Evolutionary conservation across 2,329 filamentous ascomycete species (phyloP), one percentile per base, ranked within the genome.

Genomic region (Cladosporium sp.): DNA sequence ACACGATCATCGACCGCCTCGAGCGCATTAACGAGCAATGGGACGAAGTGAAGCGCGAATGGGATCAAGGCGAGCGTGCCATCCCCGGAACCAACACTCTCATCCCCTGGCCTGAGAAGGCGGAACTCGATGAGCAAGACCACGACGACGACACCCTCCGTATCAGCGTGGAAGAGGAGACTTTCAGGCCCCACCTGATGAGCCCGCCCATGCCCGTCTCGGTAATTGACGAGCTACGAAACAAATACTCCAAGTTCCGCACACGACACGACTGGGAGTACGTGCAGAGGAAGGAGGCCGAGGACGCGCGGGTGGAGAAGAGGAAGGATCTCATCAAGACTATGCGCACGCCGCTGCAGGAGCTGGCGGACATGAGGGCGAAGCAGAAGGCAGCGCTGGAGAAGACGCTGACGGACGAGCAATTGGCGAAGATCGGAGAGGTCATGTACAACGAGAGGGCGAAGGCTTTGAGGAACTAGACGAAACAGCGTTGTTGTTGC

Each of bases 191-290:
- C n/a, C 87, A 83, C 30, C 76, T 97, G 19, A 74, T 90, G 22
- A 75, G 79, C 13, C 79, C 87, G 20, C 92, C 92, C 12, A 89
- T 96, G 79, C 90, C 92, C 4, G 71, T 76, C 24, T 73, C 70
- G n/a, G 80, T 96, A 32, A 79, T 95, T 58, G 84, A 96, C 67
- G 92, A 97, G 75, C 76, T 97, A 65, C 80, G 90, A 65, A 86
- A 87, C 74, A 86, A 84, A 66, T 95, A 85, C 78, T 88, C 85
- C 60, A 82, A 80, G 62, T 93, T 91, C 81, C 79, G 90, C 63
- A 89, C 84, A 47, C 78, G 88, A 42, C 89, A 95, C 72, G 86
- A 90, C 56, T 73, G 80, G 40, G 86, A 85, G 67, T 95, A 86
- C 66, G 69, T 91, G 47, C 75, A 75, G 58, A 72, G 75, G 70